These are phyloP conservation scores for Sphagnurus paluster DNA, from an alignment of 1,284 basidiomycete genomes.

Conservation along the genomic window DNA sequence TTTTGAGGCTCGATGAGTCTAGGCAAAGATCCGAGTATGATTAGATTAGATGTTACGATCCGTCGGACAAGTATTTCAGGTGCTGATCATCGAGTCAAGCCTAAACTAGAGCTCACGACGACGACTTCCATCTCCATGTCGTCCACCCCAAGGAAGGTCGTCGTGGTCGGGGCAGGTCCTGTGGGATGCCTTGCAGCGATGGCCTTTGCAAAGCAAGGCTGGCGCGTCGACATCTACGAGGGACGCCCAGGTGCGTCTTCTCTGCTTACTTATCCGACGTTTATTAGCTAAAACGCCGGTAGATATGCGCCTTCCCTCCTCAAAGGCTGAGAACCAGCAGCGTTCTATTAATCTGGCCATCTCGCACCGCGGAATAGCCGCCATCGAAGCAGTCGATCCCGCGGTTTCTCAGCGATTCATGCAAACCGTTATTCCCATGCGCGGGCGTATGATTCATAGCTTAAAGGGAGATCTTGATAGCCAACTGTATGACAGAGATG, in stretches of 20 bases:
- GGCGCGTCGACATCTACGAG: conserved; percentile 91
- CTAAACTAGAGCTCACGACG: background rate
- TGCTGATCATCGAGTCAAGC: background rate
- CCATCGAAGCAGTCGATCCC: conserved; percentile 79
- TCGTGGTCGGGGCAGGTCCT: conserved; percentile 86
- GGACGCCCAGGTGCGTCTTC: conserved; percentile 72
- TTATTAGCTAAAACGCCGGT: conserved; percentile 16
- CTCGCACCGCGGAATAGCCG: conserved; percentile 89
- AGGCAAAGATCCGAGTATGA: conserved; percentile 3
- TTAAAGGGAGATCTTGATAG: conserved; percentile 69
- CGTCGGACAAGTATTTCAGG: background rate
- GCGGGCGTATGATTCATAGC: conserved; percentile 93
- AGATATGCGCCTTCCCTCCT: conserved; percentile 75
- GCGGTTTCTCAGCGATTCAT: conserved; percentile 76
- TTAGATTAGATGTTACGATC: conserved; percentile 3
- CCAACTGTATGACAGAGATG: conserved; percentile 86
- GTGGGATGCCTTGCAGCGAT: conserved; percentile 93
- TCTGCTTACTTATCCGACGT: conserved; percentile 17
- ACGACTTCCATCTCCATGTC: conserved; percentile 8
- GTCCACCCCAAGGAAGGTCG: conserved; percentile 40
- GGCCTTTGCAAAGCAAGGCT: conserved; percentile 85
- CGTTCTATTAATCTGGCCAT: conserved; percentile 97
- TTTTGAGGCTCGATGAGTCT: background rate
- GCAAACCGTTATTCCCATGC: conserved; percentile 88
- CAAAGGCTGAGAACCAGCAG: conserved; percentile 62